A percentile compares a stretch with the other conserved stretches of the same genome.
Conservation (phyloP, 176 grass and related monocot species). For the Eragrostis nindensis region DNA sequence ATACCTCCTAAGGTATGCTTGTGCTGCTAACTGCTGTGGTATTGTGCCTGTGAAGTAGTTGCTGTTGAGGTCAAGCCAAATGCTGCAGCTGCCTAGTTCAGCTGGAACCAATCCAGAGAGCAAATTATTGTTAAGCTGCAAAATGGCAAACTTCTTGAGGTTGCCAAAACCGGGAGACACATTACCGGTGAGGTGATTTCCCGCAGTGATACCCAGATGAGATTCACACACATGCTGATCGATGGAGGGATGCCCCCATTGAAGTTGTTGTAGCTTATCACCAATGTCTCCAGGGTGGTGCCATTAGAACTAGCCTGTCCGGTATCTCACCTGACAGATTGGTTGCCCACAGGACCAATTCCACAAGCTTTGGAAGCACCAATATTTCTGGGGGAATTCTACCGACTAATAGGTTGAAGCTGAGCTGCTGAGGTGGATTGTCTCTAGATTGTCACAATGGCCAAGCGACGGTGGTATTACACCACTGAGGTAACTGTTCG, state of each 20-base stretch:
- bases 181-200: neutral
- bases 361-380: neutral
- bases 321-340: neutral
- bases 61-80: slow-evolving; percentile 64
- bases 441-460: neutral
- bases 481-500: neutral
- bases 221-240: neutral
- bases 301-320: too few relatives aligned
- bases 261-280: neutral
- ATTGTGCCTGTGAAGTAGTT: slow-evolving; percentile 49
- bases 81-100: slow-evolving; percentile 49
- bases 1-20: slow-evolving; percentile 19
- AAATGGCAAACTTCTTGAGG: slow-evolving; percentile 61
- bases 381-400: neutral
- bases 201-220: neutral
- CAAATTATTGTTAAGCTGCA: slow-evolving; percentile 56
- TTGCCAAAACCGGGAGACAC: slow-evolving; percentile 44
- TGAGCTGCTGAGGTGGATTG: too few relatives aligned
- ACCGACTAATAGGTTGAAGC: too few relatives aligned
- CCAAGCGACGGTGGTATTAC: neutral
- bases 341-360: neutral
- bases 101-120: slow-evolving; percentile 38
- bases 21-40: slow-evolving; percentile 41
- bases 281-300: neutral
- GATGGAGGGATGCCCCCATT: neutral